A percentile compares a stretch with the other conserved stretches of the same genome.
phyloP scores from a whole-genome alignment of 2,329 filamentous ascomycete genomes.

The Ambrosiella cleistominuta region DNA sequence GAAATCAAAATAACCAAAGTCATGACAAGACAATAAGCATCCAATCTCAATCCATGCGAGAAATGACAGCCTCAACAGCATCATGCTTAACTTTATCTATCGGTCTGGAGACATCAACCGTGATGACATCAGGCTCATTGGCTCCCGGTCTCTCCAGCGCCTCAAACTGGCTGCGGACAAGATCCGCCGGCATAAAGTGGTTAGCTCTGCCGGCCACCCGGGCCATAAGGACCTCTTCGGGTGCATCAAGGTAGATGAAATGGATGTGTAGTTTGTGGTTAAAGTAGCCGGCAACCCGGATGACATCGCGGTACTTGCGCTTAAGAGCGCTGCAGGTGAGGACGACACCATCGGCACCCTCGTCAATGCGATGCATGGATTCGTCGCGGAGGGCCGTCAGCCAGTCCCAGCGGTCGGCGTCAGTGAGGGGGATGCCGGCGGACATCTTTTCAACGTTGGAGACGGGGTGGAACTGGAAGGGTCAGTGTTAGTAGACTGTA shows the following conservation, averaged over 20 bases:
- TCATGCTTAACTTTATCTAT: conserved; percentile 42
- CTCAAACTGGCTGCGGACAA: conserved; percentile 86
- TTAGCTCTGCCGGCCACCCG: conserved; percentile 58
- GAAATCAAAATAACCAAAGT: not conserved
- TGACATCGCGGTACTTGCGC: conserved; percentile 89
- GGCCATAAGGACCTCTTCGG: conserved; percentile 55
- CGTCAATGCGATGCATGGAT: conserved; percentile 36
- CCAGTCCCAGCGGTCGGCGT: conserved; percentile 97
- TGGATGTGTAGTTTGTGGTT: conserved; percentile 59
- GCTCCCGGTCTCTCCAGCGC: conserved; percentile 64
- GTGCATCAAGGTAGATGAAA: conserved; percentile 78
- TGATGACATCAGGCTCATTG: conserved; percentile 56
- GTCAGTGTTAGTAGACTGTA: conserved; percentile 15
- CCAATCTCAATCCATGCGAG: conserved; percentile 25
- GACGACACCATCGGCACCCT: conserved; percentile 57
- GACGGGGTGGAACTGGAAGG: conserved; percentile 49
- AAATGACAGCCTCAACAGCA: conserved; percentile 38
- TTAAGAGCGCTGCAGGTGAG: conserved; percentile 93
- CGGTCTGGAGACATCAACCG: conserved; percentile 46
- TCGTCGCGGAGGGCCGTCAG: conserved; percentile 60
- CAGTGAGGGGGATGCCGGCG: conserved; percentile 65
- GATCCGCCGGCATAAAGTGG: conserved; percentile 90
- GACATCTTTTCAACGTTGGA: conserved; percentile 87
- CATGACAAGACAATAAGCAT: not conserved
- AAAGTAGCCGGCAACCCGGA: conserved; percentile 64